Evolutionary conservation across 1,139 yeast species (phyloP), one percentile per base, ranked within the genome.

Genomic region (Candida tunisiensis): DNA sequence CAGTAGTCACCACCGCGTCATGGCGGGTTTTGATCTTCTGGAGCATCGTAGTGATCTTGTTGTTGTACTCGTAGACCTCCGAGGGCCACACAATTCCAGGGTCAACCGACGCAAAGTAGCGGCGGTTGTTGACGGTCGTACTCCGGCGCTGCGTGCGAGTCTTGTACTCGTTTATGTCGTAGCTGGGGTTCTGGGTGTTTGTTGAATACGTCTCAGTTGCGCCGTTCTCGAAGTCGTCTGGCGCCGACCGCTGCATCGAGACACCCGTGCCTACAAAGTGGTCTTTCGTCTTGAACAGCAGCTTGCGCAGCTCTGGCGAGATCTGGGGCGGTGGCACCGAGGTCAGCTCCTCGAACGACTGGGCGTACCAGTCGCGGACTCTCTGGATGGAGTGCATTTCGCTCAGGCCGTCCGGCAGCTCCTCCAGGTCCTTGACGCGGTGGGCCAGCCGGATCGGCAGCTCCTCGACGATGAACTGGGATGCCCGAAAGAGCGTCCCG

Each of bases 1-100:
- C 75, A 1, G 93, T 82, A 8, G 92, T 78, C 8, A 83, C 94
- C 0, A 93, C 85, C 3, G 93, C 92, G 52, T 83, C 94, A 47
- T 83, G 94, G 28, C 94, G 61, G 41, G 67, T 68, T 45, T 82
- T 82, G 49, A 82, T 82, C 37, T 64, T 68, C 28, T 69, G 65
- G 32, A 82, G 57, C 0, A 80, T 60, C 28, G 73, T 73, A 29
- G 72, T 70, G 9, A 80, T 85, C 14, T 49, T 39, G 39, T 66
- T 66, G 51, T 79, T 82, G 53, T 74, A 82, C 34, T 69, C 72
- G 39, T 68, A 65, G 13, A 79, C 77, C 45, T 75, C 91, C 31
- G 69, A 62, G 8, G 92, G 88, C 82, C 82, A 74, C 20, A 51
- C 47, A n/a, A 51, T 44, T 31, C 52, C 53, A 13, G 53, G 53